These are phyloP conservation scores for Trichocladium antarcticum DNA, from an alignment of 495 filamentous ascomycete genomes.

Conservation along the genomic window DNA sequence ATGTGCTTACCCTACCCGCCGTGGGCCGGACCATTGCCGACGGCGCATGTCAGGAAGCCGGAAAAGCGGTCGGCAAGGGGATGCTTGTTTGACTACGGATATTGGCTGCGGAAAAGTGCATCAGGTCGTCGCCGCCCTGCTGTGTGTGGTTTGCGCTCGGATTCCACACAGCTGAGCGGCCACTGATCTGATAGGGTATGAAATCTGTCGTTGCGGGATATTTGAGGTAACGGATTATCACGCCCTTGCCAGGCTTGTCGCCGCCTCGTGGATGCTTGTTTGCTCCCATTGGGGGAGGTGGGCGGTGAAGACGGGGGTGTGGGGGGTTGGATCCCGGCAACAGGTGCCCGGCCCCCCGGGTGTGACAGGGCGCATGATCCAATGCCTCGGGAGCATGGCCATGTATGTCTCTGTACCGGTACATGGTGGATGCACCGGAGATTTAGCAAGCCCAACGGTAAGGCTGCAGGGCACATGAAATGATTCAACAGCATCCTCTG, in stretches of 20 bases:
- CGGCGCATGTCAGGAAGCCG: not conserved
- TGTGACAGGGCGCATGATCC: not conserved
- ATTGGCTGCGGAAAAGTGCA: not conserved
- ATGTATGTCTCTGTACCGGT: not conserved
- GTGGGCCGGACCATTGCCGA: not conserved
- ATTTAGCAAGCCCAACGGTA: too few species aligned
- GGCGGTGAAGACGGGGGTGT: slow-evolving; percentile 2
- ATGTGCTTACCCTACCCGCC: not conserved
- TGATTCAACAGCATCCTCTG: too few species aligned
- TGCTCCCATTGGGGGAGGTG: not conserved
- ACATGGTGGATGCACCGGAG: too few species aligned
- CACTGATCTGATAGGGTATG: not conserved
- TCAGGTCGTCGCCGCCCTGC: not conserved
- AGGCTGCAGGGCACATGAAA: too few species aligned
- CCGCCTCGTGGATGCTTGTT: not conserved
- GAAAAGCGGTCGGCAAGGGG: not conserved
- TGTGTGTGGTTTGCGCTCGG: too few species aligned
- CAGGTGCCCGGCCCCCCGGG: slow-evolving; percentile 1
- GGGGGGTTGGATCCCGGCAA: slow-evolving; percentile 1
- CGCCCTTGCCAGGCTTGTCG: not conserved
- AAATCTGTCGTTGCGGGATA: not conserved
- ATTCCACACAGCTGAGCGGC: slow-evolving; percentile 7
- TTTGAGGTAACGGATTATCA: not conserved
- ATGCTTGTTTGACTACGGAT: not conserved
- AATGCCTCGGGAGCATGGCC: not conserved